Evolutionary conservation across 768 basidiomycete species (phyloP), one percentile per base, ranked within the genome.

Genomic region (Russula virescens): DNA sequence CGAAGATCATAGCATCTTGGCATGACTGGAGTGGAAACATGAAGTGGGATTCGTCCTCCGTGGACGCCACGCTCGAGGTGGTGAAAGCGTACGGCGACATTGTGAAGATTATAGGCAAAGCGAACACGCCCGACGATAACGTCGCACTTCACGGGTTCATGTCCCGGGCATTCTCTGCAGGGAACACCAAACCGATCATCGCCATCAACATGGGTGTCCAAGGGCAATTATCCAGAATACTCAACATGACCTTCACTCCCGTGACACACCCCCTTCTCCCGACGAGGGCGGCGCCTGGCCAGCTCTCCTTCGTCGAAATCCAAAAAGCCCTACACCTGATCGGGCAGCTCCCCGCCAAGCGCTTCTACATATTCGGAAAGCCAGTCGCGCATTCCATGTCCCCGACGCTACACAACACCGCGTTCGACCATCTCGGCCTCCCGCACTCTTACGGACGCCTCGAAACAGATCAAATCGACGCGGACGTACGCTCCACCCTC

Each of bases 191-290:
- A 70, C 96, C 94, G 2, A 79, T 98, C 69, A 85, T 99, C 60
- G 93, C 94, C 5, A 88, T 98, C 77, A 98, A 98, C 75, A 95
- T 96, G 87, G 93, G 94, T 19, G 70, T 79, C 19, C 82, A 84
- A 52, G 97, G 97, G 14, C 95, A 98, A 73, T 80, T 98, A 70
- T 94, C 94, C 5, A 83, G 97, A 31, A 81, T 98, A 56, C 79
- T 97, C 62, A 96, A 96, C 74, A 74, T 79, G 7, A 88, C 87
- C 10, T 83, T 99, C 69, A 94, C 87, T 42, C 96, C 96, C 16
- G 84, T 98, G 48, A 91, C 94, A 0, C 97, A 98, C 73, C 86
- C 91, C 0, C 77, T 87, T 5, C 81, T 96, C n/a, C 93, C 94
- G 0, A 79, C 78, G 59, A 85, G 87, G 65, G 92, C 96, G 0